phyloP scores from a whole-genome alignment of 352 stramenopile genomes.

The Globisporangium polare region DNA sequence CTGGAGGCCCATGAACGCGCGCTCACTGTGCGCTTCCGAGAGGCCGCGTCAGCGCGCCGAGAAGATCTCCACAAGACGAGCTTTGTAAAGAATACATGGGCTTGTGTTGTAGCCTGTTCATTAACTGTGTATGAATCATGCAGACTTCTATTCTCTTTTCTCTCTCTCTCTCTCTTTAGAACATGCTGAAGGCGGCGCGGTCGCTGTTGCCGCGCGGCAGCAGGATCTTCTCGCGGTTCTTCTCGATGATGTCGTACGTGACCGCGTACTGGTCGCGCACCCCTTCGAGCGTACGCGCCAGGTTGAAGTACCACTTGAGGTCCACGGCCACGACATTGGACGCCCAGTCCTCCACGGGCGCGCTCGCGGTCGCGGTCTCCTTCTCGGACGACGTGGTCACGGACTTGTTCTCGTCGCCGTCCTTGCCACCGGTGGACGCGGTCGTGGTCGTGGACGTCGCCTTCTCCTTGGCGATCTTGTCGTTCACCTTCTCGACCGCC shows the following conservation, averaged over 20 bases:
- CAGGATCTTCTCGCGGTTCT: constrained; percentile 84
- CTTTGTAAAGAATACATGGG: too few species aligned
- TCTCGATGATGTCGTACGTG: constrained; percentile 61
- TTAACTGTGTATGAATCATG: neutral
- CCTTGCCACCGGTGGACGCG: constrained; percentile 54
- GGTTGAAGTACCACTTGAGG: constrained; percentile 84
- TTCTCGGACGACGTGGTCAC: constrained; percentile 60
- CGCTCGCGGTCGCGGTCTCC: constrained; percentile 27
- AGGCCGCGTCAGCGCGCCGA: constrained; percentile 9
- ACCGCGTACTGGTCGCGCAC: constrained; percentile 78
- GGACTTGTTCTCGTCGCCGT: constrained; percentile 69
- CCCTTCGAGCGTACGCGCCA: constrained; percentile 58
- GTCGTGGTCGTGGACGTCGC: constrained; percentile 56
- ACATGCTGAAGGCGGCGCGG: constrained; percentile 78
- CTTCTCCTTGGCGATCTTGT: constrained; percentile 57
- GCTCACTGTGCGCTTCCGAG: constrained; percentile 12
- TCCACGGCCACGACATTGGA: constrained; percentile 70
- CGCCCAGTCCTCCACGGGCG: constrained; percentile 48
- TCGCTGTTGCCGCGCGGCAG: constrained; percentile 62
- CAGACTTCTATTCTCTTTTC: neutral
- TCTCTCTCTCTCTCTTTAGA: constrained; percentile 36
- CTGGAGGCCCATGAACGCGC: constrained; percentile 5
- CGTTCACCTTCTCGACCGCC: constrained; percentile 68
- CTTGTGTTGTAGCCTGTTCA: too few species aligned
- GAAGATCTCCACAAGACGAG: neutral